Evolutionary conservation across 768 basidiomycete genomes (phyloP), one percentile per base, ranked within the genome.

Genomic region (Phanerodontia chrysosporium): DNA sequence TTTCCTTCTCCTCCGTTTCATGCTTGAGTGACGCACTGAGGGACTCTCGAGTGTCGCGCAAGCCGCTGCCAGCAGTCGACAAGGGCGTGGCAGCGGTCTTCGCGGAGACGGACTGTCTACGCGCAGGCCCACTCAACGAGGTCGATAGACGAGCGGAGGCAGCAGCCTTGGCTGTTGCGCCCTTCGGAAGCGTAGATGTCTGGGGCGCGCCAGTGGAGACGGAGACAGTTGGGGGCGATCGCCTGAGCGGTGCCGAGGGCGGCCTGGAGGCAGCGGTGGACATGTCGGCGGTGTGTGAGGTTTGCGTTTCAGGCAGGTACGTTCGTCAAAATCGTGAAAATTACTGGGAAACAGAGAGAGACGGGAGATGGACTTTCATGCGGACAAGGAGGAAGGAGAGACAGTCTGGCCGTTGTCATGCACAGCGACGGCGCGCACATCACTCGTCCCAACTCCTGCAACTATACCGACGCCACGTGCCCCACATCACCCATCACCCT

Each of bases 1-100:
- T 83, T 70, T 93, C 91, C 72, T 89, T 92, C 66, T 86, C 80
- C 63, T 92, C 89, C 14, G 86, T 89, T 71, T 92, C 91, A 51
- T 84, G 80, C 71, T 85, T 89, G 60, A 92, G 77, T 29, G 84
- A 83, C 32, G 80, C 80, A 12, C 81, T 74, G 32, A 90, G 76
- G 27, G 78, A 72, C 55, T 89, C 86, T 45, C 77, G 75, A 12
- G 78, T 72, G 55, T 89, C 86, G 49, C 77, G 75, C 9, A 78
- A 74, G 55, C 87, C 86, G 55, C 74, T 75, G 65, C 75, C 73
- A 25, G 67, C 63, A 2, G 71, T 64, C 18, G 80, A 70, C 10
- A 73, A 65, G 18, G 82, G 71, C 9, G 81, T 66, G 29, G 69
- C 64, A 16, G 66, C 49, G 12, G 75, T 68, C 70, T 82, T 86